Conservation (phyloP, 345 rosid genomes). For the Lepidium aucheri region DNA sequence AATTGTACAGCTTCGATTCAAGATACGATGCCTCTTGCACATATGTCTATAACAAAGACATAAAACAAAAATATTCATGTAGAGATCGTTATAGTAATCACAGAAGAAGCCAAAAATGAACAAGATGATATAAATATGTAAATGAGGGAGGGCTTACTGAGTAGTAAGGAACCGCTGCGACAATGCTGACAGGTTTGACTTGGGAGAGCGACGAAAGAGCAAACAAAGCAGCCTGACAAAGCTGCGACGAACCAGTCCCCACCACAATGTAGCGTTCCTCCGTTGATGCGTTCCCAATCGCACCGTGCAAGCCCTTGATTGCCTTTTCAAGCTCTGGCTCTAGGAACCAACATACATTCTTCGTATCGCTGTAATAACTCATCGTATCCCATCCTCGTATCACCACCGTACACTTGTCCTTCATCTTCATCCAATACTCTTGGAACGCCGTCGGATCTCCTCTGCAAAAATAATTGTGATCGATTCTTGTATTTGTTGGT, state of each 20-base stretch:
- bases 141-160: slow-evolving; percentile 39
- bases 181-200: slow-evolving; percentile 49
- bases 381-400: slow-evolving; percentile 53
- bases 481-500: neutral
- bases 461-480: slow-evolving; percentile 23
- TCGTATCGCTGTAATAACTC: slow-evolving; percentile 65
- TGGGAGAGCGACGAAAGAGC: slow-evolving; percentile 49
- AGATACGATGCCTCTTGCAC: slow-evolving; percentile 42
- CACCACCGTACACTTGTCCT: slow-evolving; percentile 47
- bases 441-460: slow-evolving; percentile 71
- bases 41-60: slow-evolving; percentile 39
- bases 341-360: slow-evolving; percentile 67
- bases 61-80: no score
- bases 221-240: slow-evolving; percentile 54
- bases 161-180: slow-evolving; percentile 76
- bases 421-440: slow-evolving; percentile 53
- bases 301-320: slow-evolving; percentile 49
- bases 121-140: no score
- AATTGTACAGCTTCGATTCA: slow-evolving; percentile 49
- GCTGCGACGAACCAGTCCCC: slow-evolving; percentile 83
- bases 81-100: no score
- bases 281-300: slow-evolving; percentile 49
- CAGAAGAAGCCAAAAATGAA: no score
- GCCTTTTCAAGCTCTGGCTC: slow-evolving; percentile 54
- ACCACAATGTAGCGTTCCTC: slow-evolving; percentile 52